Conservation (phyloP, 2,329 filamentous ascomycete species). For the Aspergillus neoniger region DNA sequence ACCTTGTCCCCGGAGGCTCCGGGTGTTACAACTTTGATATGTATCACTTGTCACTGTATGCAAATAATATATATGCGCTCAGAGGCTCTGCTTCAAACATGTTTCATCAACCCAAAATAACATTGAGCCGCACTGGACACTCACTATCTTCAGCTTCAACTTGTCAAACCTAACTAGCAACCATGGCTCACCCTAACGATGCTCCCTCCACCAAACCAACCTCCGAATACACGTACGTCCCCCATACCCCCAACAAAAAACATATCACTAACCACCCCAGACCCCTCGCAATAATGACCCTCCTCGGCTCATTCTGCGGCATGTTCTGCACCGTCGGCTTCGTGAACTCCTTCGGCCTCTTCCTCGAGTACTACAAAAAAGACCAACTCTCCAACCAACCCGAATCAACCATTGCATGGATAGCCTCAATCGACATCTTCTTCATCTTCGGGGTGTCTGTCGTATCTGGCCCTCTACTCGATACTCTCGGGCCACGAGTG, state of each 20-base stretch:
- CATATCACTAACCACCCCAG: slow-evolving; percentile 17
- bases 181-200: neutral
- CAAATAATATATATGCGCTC: no score
- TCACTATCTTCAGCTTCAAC: neutral
- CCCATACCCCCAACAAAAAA: neutral
- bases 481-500: slow-evolving; percentile 26
- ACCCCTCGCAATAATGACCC: slow-evolving; percentile 27
- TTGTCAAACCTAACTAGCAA: neutral
- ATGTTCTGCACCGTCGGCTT: slow-evolving; percentile 47
- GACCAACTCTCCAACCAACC: slow-evolving; percentile 44
- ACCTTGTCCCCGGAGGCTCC: no score
- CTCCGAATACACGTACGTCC: slow-evolving; percentile 29
- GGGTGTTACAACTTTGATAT: no score
- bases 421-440: slow-evolving; percentile 43
- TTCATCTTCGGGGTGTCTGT: slow-evolving; percentile 25
- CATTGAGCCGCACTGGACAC: no score
- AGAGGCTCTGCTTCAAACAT: no score
- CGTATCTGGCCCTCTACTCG: slow-evolving; percentile 28
- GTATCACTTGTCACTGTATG: no score
- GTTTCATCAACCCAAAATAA: neutral
- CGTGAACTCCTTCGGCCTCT: slow-evolving; percentile 51
- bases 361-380: slow-evolving; percentile 50
- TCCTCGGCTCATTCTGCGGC: slow-evolving; percentile 33
- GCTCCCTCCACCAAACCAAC: neutral
- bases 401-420: slow-evolving; percentile 49